Conservation (phyloP, 352 stramenopile species). For the Phytophthora brassicae region DNA sequence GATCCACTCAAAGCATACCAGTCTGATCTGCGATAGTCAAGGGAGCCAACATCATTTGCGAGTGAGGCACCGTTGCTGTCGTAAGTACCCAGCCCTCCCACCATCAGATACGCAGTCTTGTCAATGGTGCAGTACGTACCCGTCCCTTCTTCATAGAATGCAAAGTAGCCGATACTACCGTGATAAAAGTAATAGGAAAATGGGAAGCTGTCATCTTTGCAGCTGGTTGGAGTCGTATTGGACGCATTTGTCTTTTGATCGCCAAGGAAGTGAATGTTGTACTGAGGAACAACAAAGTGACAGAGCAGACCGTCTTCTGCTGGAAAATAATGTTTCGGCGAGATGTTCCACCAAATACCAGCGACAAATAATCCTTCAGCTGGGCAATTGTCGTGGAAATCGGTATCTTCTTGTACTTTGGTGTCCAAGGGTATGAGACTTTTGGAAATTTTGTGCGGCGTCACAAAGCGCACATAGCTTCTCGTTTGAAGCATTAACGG, state of each 20-base stretch:
- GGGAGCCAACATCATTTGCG: conserved; percentile 17
- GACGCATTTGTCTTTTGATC: conserved; percentile 16
- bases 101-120: conserved; percentile 31
- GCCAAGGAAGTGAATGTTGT: conserved; percentile 33
- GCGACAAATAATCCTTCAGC: conserved; percentile 31
- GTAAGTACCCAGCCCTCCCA: conserved; percentile 24
- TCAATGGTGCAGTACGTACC: conserved; percentile 31
- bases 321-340: conserved; percentile 17
- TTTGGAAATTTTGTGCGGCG: conserved; percentile 35
- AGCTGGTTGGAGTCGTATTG: conserved; percentile 13
- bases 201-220: conserved; percentile 17
- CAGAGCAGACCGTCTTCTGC: conserved; percentile 17
- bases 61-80: conserved; percentile 32
- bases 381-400: conserved; percentile 24
- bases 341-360: conserved; percentile 37
- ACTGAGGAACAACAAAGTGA: conserved; percentile 33
- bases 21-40: conserved; percentile 25
- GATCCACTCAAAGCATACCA: conserved; percentile 29
- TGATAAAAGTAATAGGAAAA: conserved; percentile 37
- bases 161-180: conserved; percentile 31
- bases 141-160: conserved; percentile 32
- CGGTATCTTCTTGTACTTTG: neutral
- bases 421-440: conserved; percentile 4
- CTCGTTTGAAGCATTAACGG: conserved; percentile 40
- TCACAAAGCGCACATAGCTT: conserved; percentile 31